phyloP scores from a whole-genome alignment of 257 asterid genomes.

The Ballota nigra region DNA sequence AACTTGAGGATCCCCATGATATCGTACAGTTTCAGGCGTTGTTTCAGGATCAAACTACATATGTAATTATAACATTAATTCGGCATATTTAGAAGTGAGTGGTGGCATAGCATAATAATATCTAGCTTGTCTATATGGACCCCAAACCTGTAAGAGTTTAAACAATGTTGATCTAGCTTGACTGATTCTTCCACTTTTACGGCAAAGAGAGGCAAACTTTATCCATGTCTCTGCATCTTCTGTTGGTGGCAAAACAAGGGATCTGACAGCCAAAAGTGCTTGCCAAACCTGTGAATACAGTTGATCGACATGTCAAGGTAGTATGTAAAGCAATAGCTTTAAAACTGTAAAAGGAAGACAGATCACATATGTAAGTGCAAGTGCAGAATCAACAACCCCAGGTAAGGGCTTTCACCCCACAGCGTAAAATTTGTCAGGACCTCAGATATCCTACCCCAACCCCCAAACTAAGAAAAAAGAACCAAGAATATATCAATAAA shows the following conservation, averaged over 20 bases:
- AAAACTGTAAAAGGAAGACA: conserved; percentile 3
- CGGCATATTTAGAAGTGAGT: conserved; percentile 5
- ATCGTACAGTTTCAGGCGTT: conserved; percentile 70
- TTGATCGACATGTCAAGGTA: conserved; percentile 17
- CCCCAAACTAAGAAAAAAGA: not conserved
- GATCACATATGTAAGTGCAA: not conserved
- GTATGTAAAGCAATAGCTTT: conserved; percentile 4
- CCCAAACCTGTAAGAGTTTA: conserved; percentile 83
- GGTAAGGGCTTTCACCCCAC: conserved; percentile 8
- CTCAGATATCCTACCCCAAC: not conserved
- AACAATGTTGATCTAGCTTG: conserved; percentile 92
- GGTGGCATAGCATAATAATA: conserved; percentile 8
- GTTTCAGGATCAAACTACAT: conserved; percentile 91
- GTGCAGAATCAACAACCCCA: conserved; percentile 13
- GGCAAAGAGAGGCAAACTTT: conserved; percentile 95
- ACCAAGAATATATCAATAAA: not conserved
- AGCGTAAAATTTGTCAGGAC: not conserved
- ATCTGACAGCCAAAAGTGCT: conserved; percentile 77
- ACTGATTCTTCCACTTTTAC: conserved; percentile 94
- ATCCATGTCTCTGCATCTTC: conserved; percentile 99
- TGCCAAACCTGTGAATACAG: conserved; percentile 81
- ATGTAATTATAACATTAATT: conserved; percentile 15
- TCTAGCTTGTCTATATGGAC: conserved; percentile 13
- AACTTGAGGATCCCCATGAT: conserved; percentile 96
- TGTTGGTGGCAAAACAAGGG: conserved; percentile 95